These are phyloP conservation scores for Naganishia onofrii DNA, from an alignment of 768 basidiomycete species.

Conservation along the genomic window DNA sequence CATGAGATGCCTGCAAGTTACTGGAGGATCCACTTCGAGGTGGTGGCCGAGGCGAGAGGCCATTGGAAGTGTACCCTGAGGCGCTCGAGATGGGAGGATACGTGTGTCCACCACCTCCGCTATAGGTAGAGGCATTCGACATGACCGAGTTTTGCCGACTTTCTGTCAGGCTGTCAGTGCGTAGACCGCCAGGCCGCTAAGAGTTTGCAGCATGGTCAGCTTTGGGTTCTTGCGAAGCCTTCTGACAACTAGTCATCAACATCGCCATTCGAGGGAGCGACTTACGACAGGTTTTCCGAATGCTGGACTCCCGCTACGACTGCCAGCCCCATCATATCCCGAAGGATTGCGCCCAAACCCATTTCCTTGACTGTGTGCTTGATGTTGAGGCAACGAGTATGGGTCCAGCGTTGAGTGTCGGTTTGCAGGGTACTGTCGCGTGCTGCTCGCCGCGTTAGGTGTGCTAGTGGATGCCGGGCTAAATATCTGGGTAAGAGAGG, in stretches of 20 bases:
- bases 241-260: background rate
- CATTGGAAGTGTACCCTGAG: conserved; percentile 13
- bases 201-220: background rate
- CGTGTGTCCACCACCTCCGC: conserved; percentile 7
- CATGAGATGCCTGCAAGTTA: conserved; percentile 28
- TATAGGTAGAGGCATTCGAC: conserved; percentile 10
- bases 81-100: conserved; percentile 10
- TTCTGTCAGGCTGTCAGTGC: conserved; percentile 10
- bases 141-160: conserved; percentile 9
- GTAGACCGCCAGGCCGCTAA: background rate
- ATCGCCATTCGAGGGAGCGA: background rate
- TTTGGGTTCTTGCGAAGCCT: background rate
- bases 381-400: conserved; percentile 27
- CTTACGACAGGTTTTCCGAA: conserved; percentile 22
- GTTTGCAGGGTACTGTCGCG: conserved; percentile 4
- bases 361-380: conserved; percentile 1
- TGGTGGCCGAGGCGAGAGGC: conserved; percentile 14
- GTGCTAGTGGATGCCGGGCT: background rate
- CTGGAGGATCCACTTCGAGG: conserved; percentile 11
- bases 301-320: conserved; percentile 23
- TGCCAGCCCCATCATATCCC: conserved; percentile 24
- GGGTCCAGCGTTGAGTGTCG: conserved; percentile 13
- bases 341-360: conserved; percentile 5
- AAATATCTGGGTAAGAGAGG: conserved; percentile 22
- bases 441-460: conserved; percentile 10